A percentile compares a stretch with the other conserved stretches of the same genome.
These are phyloP conservation scores for Colletotrichum cuscutae DNA, from an alignment of 2,329 filamentous ascomycete species.

Conservation along the genomic window DNA sequence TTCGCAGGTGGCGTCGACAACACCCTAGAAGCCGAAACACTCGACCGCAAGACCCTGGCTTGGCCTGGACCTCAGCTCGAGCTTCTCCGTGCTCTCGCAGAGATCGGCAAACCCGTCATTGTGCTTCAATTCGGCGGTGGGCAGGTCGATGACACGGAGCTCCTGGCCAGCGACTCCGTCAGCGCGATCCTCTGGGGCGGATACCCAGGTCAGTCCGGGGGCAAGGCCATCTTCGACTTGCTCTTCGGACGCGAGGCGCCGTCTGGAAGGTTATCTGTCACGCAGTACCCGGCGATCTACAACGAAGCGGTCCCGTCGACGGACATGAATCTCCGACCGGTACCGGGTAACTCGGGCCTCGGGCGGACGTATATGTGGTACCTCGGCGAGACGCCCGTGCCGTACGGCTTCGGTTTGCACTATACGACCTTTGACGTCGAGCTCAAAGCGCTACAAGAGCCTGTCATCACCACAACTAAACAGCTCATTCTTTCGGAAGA, in stretches of 20 bases:
- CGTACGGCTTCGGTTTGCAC: constrained; percentile 67
- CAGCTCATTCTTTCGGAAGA: neutral
- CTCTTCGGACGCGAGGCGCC: constrained; percentile 60
- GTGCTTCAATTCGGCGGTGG: constrained; percentile 65
- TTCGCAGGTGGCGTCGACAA: constrained; percentile 66
- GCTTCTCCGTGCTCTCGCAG: constrained; percentile 40
- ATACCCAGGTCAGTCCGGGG: constrained; percentile 70
- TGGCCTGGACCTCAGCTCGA: constrained; percentile 23
- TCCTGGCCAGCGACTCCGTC: constrained; percentile 59
- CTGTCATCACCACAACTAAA: neutral
- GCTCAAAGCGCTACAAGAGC: neutral
- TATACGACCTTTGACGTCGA: constrained; percentile 63
- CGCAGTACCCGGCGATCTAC: constrained; percentile 65
- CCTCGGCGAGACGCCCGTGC: constrained; percentile 54
- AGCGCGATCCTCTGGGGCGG: constrained; percentile 66
- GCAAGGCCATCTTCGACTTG: constrained; percentile 63
- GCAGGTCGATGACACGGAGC: constrained; percentile 61
- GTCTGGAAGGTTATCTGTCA: constrained; percentile 64
- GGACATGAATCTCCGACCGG: constrained; percentile 62
- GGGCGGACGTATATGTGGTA: constrained; percentile 69
- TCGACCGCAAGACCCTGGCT: constrained; percentile 57
- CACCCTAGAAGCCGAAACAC: constrained; percentile 59
- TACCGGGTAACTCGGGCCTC: constrained; percentile 53
- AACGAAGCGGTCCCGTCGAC: constrained; percentile 61
- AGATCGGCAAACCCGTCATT: constrained; percentile 58